These are phyloP conservation scores for Hypomyces rosellus DNA, from an alignment of 2,329 filamentous ascomycete species.

Conservation along the genomic window DNA sequence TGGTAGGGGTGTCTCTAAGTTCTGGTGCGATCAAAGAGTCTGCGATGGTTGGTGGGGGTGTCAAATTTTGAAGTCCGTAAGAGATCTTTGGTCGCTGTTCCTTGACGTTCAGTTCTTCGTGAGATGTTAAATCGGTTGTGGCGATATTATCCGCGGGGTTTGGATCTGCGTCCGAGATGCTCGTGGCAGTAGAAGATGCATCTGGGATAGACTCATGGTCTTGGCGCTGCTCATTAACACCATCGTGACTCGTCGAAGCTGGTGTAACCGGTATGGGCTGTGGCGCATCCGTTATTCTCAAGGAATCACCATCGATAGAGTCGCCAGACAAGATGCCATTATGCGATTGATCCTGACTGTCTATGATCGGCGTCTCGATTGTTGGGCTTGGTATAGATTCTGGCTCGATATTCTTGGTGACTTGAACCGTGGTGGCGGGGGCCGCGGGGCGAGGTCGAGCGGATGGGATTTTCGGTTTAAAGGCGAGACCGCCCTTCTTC, in stretches of 20 bases:
- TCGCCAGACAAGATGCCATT: slow-evolving; percentile 1
- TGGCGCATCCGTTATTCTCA: too few relatives aligned
- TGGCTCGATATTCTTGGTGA: background rate
- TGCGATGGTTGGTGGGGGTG: background rate
- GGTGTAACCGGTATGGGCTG: background rate
- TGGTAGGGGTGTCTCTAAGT: slow-evolving; percentile 4
- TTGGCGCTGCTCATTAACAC: background rate
- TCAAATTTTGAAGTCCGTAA: background rate
- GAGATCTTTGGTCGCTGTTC: background rate
- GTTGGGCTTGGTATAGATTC: background rate
- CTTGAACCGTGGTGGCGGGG: slow-evolving; percentile 22
- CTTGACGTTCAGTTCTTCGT: background rate
- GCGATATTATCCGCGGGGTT: background rate
- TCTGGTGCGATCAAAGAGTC: slow-evolving; percentile 10
- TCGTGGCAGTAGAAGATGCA: background rate
- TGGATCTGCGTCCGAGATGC: background rate
- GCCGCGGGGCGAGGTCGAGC: slow-evolving; percentile 46
- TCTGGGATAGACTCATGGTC: background rate
- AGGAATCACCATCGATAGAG: background rate
- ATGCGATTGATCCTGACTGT: background rate
- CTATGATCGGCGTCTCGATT: background rate
- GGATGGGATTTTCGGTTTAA: slow-evolving; percentile 63
- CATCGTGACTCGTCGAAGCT: background rate
- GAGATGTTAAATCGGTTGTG: background rate
- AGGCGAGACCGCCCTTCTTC: slow-evolving; percentile 55